A percentile compares a stretch with the other conserved stretches of the same genome.
phyloP scores from a whole-genome alignment of 108 stramenopile genomes.

The Skeletonema costatum region DNA sequence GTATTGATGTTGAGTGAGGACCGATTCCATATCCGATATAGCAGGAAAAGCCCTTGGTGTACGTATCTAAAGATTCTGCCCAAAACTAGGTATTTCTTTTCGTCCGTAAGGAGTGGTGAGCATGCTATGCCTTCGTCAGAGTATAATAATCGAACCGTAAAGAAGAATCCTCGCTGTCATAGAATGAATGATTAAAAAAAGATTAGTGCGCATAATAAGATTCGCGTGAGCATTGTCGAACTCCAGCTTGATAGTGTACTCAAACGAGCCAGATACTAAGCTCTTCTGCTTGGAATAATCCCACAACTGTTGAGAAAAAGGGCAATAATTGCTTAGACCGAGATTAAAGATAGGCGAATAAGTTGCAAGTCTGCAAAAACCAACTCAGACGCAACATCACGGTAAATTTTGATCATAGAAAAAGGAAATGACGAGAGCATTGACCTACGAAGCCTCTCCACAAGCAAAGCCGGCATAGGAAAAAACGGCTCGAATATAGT shows the following conservation, averaged over 20 bases:
- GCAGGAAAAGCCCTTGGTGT: conserved; percentile 65
- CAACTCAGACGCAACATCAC: conserved; percentile 37
- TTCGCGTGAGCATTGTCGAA: too few species aligned
- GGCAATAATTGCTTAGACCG: background rate
- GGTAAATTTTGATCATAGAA: conserved; percentile 91
- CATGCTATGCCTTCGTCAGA: conserved; percentile 68
- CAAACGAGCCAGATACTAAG: conserved; percentile 72
- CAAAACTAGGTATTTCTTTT: conserved; percentile 75
- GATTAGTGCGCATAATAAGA: background rate
- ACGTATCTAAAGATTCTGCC: conserved; percentile 74
- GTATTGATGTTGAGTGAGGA: conserved; percentile 86
- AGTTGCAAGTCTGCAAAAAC: background rate
- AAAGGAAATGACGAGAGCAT: too few species aligned
- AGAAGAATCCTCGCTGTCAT: conserved; percentile 5
- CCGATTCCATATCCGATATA: conserved; percentile 75
- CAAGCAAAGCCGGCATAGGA: conserved; percentile 95
- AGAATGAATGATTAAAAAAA: background rate
- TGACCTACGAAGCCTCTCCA: conserved; percentile 84
- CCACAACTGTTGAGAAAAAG: conserved; percentile 19
- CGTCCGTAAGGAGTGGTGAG: conserved; percentile 90
- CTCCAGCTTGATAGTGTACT: conserved; percentile 60
- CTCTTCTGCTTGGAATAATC: conserved; percentile 88
- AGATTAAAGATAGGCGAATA: background rate
- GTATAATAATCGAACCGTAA: conserved; percentile 88
- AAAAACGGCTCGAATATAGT: conserved; percentile 91